Evolutionary conservation across 495 filamentous ascomycete genomes (phyloP), one percentile per base, ranked within the genome.

Genomic region (Zalerion maritima): DNA sequence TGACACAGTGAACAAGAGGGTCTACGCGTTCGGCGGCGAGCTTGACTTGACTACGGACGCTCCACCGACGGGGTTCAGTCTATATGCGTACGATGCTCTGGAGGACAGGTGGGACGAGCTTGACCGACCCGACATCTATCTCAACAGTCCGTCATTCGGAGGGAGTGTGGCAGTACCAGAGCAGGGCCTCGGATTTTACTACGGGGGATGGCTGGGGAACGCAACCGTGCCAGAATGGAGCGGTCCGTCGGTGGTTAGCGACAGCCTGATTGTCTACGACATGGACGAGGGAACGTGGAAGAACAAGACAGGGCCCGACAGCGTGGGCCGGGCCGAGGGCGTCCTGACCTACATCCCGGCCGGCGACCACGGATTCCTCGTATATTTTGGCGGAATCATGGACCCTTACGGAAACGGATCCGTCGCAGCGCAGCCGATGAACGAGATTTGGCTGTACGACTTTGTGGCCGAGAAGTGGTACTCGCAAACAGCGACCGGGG

Each of bases 391-490:
- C 9, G 64, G 67, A 14, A 37, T 64, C 2, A 46, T 50, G 26
- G 52, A 51, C 12, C 41, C 40, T 7, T 31, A 41, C 31, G 24
- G 32, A 18, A 52, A 54, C 14, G 44, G 52, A 1, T 49, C 43
- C 10, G 32, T 35, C 3, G 23, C 35, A 2, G 27, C 49, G 28
- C 44, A 52, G 34, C 35, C 46, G 12, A 51, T 59, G 47, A 40
- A 45, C 5, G 69, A 58, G 4, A 61, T 84, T 14, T 58, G 78
- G 17, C 51, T 84, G n/a, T 84, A 78, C 47, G 78, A 84, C 42
- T 53, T 79, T 29, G 62, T 53, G 2, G 50, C 46, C 22, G 34
- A 55, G 2, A 49, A 52, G 37, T 81, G 71, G 69, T 77, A 76
- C 41, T 50, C 60, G 17, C 78, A 84, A 44, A 52, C 63, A 7